Percentiles rank a stretch among this genome's conserved stretches.
Conservation (phyloP, 2,329 filamentous ascomycete species). For the Cladosporium sphaerospermum region DNA sequence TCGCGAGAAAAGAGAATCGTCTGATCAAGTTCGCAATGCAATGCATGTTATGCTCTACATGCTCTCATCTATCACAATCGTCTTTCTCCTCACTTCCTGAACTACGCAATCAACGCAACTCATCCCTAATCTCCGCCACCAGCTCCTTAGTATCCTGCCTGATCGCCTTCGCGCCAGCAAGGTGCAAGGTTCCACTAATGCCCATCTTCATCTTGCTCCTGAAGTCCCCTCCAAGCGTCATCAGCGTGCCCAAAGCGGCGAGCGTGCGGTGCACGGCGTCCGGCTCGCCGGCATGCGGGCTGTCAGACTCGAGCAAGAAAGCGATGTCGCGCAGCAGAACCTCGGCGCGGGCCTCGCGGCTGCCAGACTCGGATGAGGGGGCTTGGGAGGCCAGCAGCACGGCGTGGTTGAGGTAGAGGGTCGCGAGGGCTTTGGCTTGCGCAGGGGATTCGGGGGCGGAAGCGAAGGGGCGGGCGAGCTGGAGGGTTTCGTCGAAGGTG, state of each 20-base stretch:
- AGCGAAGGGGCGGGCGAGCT: conserved; percentile 58
- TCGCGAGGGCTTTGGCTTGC: conserved; percentile 73
- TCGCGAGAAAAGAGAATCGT: too few species aligned
- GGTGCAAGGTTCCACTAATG: conserved; percentile 47
- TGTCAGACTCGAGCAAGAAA: conserved; percentile 27
- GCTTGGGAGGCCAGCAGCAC: conserved; percentile 55
- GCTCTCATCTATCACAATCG: too few species aligned
- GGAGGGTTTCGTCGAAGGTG: conserved; percentile 55
- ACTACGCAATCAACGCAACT: conserved; percentile 29
- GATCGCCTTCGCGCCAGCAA: conserved; percentile 44
- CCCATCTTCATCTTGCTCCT: conserved; percentile 52
- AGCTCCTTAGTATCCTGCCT: conserved; percentile 57
- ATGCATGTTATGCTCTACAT: too few species aligned
- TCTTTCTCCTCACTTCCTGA: too few species aligned
- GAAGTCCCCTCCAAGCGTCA: conserved; percentile 56
- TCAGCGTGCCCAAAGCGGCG: conserved; percentile 74
- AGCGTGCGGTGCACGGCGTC: conserved; percentile 80
- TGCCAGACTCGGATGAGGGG: conserved; percentile 21
- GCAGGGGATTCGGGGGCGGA: conserved; percentile 51
- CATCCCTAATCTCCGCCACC: conserved; percentile 52
- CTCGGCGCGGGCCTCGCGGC: conserved; percentile 27
- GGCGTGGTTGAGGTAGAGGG: conserved; percentile 76
- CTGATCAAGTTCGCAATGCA: too few species aligned
- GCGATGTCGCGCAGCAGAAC: conserved; percentile 28
- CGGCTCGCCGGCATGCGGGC: conserved; percentile 58